Base-by-base conservation (phyloP, 1,284 basidiomycete species). In the Lignosus rhinocerotis region DNA sequence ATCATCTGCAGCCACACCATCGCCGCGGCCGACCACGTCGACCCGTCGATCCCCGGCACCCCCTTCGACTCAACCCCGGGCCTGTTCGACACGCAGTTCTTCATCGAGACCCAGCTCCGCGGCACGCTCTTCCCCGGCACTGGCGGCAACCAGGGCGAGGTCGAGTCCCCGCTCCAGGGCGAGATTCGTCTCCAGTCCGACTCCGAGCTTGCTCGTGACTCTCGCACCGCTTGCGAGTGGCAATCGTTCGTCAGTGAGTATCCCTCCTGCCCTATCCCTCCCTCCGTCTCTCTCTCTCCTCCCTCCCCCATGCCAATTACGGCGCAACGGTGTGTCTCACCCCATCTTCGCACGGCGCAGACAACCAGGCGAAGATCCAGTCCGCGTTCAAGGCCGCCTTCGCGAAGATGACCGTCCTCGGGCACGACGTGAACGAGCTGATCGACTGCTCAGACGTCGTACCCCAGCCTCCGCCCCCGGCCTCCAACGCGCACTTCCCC, bases 171-270 rank as follows among this genome's bases (percentile, higher is more conserved):
- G 31, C 51, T 69, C 45, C 42, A 34, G 12, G 69, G 70, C 21
- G 71, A 68, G 59, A 34, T 73, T 12, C 71, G 71, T 52, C 67
- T 75, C 25, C 68, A 66, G 57, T 73, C 71, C 48, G 72, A 73
- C 64, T 60, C 47, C 48, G 58, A 59, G 36, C 60, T 66, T 53
- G 64, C 67, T 17, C 64, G 66, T 25, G 61, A 67, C 60, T 60
- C 60, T 16, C 65, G 70, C 51, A 73, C 71, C 12, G 59, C 68
- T 31, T 74, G 72, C 66, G 63, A 66, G 56, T 73, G 71, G 72
- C 72, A 73, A 55, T 65, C 65, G 36, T 70, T 71, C 61, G 66
- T 72, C 62, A 59, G 50, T 51, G 30, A 41, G 50, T 51, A 51
- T 21, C 38, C 38, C 30, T n/a, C 31, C 12, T 66, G 17, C 66